Percentiles rank a stretch among this genome's conserved stretches.
phyloP scores from a whole-genome alignment of 148 eudicot species.

The Chenopodium quinoa region DNA sequence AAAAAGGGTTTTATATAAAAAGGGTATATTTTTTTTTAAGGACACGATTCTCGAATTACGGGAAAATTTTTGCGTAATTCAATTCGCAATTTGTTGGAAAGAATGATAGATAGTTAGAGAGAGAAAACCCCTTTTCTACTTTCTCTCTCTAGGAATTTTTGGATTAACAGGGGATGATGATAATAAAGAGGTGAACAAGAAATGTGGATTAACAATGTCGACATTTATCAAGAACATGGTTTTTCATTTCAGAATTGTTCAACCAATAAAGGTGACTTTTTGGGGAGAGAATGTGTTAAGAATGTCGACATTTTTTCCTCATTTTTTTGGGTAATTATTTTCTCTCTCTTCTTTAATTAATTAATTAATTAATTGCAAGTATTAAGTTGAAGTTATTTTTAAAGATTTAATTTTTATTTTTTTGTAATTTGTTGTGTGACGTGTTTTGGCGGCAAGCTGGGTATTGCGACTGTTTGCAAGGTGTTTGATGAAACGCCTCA shows the following conservation, averaged over 20 bases:
- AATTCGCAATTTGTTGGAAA: not conserved
- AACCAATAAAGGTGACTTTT: not conserved
- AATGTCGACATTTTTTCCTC: conserved; percentile 28
- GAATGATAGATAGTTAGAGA: not conserved
- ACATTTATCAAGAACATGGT: conserved; percentile 16
- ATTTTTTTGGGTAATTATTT: not conserved
- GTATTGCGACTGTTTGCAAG: no score
- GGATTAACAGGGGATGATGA: not conserved
- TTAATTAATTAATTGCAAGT: no score
- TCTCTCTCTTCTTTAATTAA: no score
- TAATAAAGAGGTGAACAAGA: conserved; percentile 4
- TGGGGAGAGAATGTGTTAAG: not conserved
- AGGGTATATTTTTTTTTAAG: not conserved
- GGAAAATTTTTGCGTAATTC: not conserved
- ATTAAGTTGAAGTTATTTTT: no score
- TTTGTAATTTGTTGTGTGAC: no score
- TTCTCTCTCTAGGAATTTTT: conserved; percentile 2
- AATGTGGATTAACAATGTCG: conserved; percentile 23
- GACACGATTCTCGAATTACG: conserved; percentile 23
- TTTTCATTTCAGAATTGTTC: not conserved
- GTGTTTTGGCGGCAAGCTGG: no score
- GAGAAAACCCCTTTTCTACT: not conserved
- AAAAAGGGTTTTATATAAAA: conserved; percentile 13
- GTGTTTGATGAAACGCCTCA: no score
- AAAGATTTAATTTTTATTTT: no score